Base-by-base conservation (phyloP, 257 asterid species). In the Solanum pimpinellifolium region DNA sequence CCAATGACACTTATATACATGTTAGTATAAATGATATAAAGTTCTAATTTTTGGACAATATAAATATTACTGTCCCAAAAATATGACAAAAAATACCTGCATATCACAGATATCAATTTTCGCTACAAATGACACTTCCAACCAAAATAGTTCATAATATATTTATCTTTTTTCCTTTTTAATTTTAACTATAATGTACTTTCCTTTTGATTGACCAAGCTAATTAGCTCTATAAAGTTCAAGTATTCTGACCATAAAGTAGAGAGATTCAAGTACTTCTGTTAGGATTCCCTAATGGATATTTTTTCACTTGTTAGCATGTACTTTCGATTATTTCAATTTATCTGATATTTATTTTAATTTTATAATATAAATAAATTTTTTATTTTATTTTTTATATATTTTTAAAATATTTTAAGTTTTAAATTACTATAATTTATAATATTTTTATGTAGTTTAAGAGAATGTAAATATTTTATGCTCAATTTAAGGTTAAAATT, bases 1-100 rank as follows among this genome's bases (percentile, higher is more conserved):
- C 0, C 39, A 7, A 4, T 37, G 39, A 37, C 7, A 4, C 39
- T 35, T 35, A 5, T 35, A 35, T 35, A 0, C 7, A 5, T 35
- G 5, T 35, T 35, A 5, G 7, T 35, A 35, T 35, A 35, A 35
- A 35, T 5, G 7, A 5, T 5, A 5, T 35, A 35, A 35, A 5
- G 7, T 5, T 35, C 0, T 35, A 35, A 35, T 35, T 1, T 35
- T 5, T 37, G 1, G 7, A 37, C 1, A 37, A 6, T 1, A 37
- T 37, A 37, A 37, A 37, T 37, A 37, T 6, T 0, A 37, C 1
- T 37, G 1, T 6, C 0, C 1, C 39, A 37, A 37, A 37, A 37
- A 5, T 37, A 37, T 37, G 0, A 37, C 7, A 5, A 37, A 37
- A 37, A 37, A 5, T 37, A 37, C 7, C 7, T 37, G 39, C 7